Evolutionary conservation across 495 filamentous ascomycete species (phyloP).

Genomic region (Aspergillus mulundensis): DNA sequence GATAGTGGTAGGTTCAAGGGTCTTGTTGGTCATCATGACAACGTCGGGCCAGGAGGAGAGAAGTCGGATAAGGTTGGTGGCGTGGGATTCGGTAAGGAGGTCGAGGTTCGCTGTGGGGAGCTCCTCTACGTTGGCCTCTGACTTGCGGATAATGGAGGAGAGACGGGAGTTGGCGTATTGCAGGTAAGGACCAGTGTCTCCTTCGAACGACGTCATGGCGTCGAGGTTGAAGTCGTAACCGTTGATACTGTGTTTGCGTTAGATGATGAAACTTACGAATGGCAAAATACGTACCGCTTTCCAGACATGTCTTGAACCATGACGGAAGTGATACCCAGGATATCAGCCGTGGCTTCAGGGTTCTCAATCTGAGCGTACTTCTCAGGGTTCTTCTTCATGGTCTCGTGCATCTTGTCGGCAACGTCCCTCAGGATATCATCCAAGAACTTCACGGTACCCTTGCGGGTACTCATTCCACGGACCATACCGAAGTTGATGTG

Average conservation of each 20-base stretch:
- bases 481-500: conserved; percentile 76
- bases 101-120: conserved; percentile 51
- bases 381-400: conserved; percentile 60
- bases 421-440: conserved; percentile 63
- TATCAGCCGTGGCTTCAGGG: conserved; percentile 51
- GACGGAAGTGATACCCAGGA: conserved; percentile 62
- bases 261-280: neutral
- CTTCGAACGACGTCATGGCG: conserved; percentile 66
- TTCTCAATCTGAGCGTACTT: conserved; percentile 64
- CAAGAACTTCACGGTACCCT: conserved; percentile 67
- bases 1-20: conserved; percentile 62
- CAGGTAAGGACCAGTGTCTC: conserved; percentile 66
- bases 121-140: conserved; percentile 38
- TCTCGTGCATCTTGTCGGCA: conserved; percentile 67
- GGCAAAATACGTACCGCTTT: conserved; percentile 50
- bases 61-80: conserved; percentile 54
- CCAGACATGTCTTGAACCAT: conserved; percentile 71
- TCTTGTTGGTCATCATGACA: conserved; percentile 56
- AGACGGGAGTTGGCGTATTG: conserved; percentile 68
- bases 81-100: conserved; percentile 54
- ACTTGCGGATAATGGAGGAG: conserved; percentile 57
- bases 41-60: conserved; percentile 63
- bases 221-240: conserved; percentile 66
- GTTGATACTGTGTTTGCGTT: conserved; percentile 48
- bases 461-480: conserved; percentile 63